These are phyloP conservation scores for Phytophthora pluvialis DNA, from an alignment of 352 stramenopile genomes.

Conservation along the genomic window DNA sequence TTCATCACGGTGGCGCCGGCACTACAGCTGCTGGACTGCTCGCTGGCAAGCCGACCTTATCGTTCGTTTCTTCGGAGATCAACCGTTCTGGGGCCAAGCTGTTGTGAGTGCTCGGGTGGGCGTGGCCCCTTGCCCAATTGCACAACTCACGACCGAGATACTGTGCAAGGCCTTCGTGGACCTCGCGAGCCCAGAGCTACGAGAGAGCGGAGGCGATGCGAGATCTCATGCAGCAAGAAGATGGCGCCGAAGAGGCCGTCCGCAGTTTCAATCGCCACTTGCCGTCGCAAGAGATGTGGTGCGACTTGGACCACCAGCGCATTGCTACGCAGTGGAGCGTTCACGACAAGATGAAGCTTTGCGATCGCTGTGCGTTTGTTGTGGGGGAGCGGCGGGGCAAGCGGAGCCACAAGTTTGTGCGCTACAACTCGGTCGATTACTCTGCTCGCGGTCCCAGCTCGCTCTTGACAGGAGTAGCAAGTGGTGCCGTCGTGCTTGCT, in stretches of 20 bases:
- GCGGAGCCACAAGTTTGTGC: conserved; percentile 33
- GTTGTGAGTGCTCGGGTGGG: conserved; percentile 83
- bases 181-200: conserved; percentile 55
- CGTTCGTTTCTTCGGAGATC: conserved; percentile 95
- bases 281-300: conserved; percentile 87
- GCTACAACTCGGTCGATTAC: conserved; percentile 51
- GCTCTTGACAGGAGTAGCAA: conserved; percentile 40
- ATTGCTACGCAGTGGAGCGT: conserved; percentile 45
- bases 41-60: conserved; percentile 93
- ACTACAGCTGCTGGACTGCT: conserved; percentile 91
- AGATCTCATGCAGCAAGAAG: conserved; percentile 71
- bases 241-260: conserved; percentile 84
- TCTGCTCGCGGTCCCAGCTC: conserved; percentile 53
- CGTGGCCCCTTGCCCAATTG: conserved; percentile 81
- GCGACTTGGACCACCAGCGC: conserved; percentile 37
- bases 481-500: conserved; percentile 26
- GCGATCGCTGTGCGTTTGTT: conserved; percentile 45
- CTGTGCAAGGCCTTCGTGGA: conserved; percentile 74
- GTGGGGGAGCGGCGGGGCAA: conserved; percentile 36
- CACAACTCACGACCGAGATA: conserved; percentile 75
- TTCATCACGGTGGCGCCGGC: conserved; percentile 82
- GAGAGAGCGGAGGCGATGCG: conserved; percentile 52
- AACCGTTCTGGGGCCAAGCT: conserved; percentile 94
- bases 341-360: conserved; percentile 46
- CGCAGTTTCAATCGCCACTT: conserved; percentile 87